These are phyloP conservation scores for Candida hispaniensis DNA, from an alignment of 805 yeast species.

Conservation along the genomic window DNA sequence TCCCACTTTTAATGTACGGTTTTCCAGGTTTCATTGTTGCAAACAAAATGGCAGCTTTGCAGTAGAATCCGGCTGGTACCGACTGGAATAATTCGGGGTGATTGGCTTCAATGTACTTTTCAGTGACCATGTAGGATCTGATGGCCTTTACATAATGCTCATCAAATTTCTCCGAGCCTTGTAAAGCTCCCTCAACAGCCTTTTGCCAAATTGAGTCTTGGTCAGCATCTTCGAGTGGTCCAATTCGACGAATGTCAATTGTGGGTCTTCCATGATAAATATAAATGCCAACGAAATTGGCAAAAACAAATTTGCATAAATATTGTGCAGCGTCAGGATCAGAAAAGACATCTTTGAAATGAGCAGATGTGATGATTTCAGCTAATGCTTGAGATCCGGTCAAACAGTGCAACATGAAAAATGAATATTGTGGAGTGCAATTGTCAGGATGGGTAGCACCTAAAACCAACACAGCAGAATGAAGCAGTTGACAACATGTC, in stretches of 20 bases:
- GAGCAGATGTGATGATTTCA: conserved; percentile 19
- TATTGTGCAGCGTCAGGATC: conserved; percentile 13
- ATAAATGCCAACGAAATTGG: conserved; percentile 18
- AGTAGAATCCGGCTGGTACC: conserved; percentile 18
- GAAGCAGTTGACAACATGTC: conserved; percentile 19
- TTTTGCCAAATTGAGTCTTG: conserved; percentile 18
- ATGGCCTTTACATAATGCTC: conserved; percentile 21
- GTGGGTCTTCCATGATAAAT: conserved; percentile 20
- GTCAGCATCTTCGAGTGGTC: conserved; percentile 11
- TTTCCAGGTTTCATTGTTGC: conserved; percentile 13
- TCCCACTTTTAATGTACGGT: no score
- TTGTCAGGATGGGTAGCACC: conserved; percentile 21
- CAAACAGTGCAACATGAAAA: conserved; percentile 26
- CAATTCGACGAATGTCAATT: conserved; percentile 16
- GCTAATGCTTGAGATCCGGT: conserved; percentile 25
- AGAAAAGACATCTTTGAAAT: conserved; percentile 16
- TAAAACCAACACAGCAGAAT: conserved; percentile 20
- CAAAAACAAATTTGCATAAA: conserved; percentile 19
- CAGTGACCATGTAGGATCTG: conserved; percentile 21
- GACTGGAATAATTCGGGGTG: conserved; percentile 4
- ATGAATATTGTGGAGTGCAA: conserved; percentile 22
- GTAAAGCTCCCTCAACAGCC: conserved; percentile 19
- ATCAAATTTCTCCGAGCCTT: conserved; percentile 18
- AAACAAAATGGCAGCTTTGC: conserved; percentile 19
- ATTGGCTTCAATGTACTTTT: conserved; percentile 17